Evolutionary conservation across 1,139 yeast genomes (phyloP), one percentile per base, ranked within the genome.

Genomic region (Hanseniaspora uvarum): DNA sequence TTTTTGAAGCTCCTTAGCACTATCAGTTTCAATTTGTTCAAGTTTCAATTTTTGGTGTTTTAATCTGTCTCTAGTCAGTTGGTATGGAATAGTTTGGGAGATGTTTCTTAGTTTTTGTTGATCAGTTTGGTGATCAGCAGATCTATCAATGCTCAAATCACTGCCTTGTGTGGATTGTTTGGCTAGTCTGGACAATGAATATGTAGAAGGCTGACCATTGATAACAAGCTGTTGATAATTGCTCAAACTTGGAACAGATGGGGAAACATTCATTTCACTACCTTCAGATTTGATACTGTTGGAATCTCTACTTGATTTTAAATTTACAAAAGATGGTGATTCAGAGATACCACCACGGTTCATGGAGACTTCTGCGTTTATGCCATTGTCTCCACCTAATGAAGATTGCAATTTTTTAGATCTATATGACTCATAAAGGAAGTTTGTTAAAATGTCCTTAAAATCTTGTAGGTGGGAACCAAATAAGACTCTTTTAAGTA

Each of bases 1-100:
- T 57, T 72, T 72, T 24, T 86, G 81, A 62, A 84, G 70, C 62
- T 83, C 89, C 64, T 76, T 76, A 0, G 92, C 92, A 58, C 86
- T 79, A 57, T 82, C 83, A 66, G 82, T 81, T 65, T 84, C 94
- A 70, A 84, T 70, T 62, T 84, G 87, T 63, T 84, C 89, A 57
- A 84, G 70, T 68, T 82, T 83, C 57, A 81, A 86, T 63, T 84
- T 89, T 66, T 86, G 81, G 56, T 83, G 83, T 60, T 81, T 70
- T 55, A 83, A 76, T 58, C 85, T 75, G 65, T 84, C 92, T 65
- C 84, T 92, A 64, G 86, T 77, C 59, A 84, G 71, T 37, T 83
- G 84, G 60, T 84, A 84, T 34, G 94, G 94, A 31, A 84, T 86
- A 1, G 92, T 84, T 64, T 83, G 92, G 37, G 88, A 81, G 55